These are phyloP conservation scores for Agaricus subrufescens DNA, from an alignment of 768 basidiomycete species.

Conservation along the genomic window DNA sequence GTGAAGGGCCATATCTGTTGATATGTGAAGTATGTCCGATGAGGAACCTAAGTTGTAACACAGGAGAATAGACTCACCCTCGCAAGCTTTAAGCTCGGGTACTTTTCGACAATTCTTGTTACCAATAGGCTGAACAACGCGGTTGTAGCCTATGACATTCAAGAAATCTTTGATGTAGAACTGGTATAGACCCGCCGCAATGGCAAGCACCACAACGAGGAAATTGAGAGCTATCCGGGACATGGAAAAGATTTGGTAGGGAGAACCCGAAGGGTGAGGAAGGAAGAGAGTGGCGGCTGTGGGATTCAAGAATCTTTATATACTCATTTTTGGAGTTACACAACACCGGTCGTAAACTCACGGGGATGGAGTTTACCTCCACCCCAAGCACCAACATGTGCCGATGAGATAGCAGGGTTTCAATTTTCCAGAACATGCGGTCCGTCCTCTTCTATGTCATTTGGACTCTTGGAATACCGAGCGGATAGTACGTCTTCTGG, in stretches of 20 bases:
- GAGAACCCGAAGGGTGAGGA: too few relatives aligned
- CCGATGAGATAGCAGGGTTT: neutral
- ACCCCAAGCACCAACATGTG: too few relatives aligned
- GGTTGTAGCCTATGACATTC: constrained; percentile 35
- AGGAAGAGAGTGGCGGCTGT: too few relatives aligned
- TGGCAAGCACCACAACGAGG: constrained; percentile 30
- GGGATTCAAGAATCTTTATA: too few relatives aligned
- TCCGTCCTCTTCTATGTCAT: neutral
- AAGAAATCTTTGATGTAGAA: constrained; percentile 44
- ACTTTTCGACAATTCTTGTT: constrained; percentile 45
- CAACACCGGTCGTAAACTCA: too few relatives aligned
- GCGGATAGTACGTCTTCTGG: neutral
- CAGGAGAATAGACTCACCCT: constrained; percentile 41
- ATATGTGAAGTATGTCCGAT: neutral
- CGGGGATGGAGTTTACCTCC: too few relatives aligned
- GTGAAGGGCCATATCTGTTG: constrained; percentile 54
- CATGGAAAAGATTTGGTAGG: neutral
- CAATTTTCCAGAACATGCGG: neutral
- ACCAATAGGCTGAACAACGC: constrained; percentile 38
- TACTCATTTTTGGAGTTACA: too few relatives aligned
- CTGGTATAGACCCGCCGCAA: constrained; percentile 42
- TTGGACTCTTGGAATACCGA: neutral
- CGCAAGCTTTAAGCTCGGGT: constrained; percentile 59
- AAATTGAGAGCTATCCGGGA: constrained; percentile 20
- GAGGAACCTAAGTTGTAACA: neutral